A percentile compares a stretch with the other conserved stretches of the same genome.
These are phyloP conservation scores for Neoarthrinium moseri DNA, from an alignment of 2,329 filamentous ascomycete species.

Conservation along the genomic window DNA sequence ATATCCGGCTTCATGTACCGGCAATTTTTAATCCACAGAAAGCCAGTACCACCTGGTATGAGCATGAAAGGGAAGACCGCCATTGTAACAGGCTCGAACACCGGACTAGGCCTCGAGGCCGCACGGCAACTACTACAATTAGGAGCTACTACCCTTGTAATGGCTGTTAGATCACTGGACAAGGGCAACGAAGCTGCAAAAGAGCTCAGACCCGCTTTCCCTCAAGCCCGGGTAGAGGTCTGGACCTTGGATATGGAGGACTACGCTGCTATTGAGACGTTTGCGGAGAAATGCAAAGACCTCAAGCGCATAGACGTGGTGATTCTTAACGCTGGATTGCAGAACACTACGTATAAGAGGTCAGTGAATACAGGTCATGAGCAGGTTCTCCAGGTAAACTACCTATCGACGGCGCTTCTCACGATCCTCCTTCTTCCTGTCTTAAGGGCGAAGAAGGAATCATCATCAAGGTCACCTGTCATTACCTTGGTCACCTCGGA, in stretches of 20 bases:
- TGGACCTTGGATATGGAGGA: conserved; percentile 49
- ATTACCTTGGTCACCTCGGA: conserved; percentile 18
- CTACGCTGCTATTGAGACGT: conserved; percentile 42
- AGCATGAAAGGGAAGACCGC: conserved; percentile 20
- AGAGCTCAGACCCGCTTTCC: conserved; percentile 25
- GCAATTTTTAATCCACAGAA: conserved; percentile 6
- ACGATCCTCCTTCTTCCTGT: conserved; percentile 4
- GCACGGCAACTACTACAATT: conserved; percentile 37
- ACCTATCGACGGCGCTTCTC: conserved; percentile 8
- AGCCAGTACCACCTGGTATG: conserved; percentile 1
- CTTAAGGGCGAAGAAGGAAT: conserved; percentile 2
- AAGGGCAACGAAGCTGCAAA: conserved; percentile 42
- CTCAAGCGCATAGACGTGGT: conserved; percentile 40
- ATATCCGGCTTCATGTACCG: conserved; percentile 7
- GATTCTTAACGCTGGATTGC: conserved; percentile 40
- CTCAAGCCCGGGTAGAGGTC: conserved; percentile 40
- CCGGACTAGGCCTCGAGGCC: conserved; percentile 46
- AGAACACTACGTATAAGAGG: neutral
- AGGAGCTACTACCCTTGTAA: conserved; percentile 40
- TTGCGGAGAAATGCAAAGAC: conserved; percentile 30
- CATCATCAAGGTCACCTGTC: conserved; percentile 9
- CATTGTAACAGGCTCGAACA: conserved; percentile 49
- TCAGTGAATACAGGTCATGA: conserved; percentile 3
- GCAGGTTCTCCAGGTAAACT: conserved; percentile 7
- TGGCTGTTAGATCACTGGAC: conserved; percentile 41